Percentiles rank a stretch among this genome's conserved stretches.
Evolutionary conservation across 768 basidiomycete genomes (phyloP).

Genomic region (Mrakia hoshinonis): DNA sequence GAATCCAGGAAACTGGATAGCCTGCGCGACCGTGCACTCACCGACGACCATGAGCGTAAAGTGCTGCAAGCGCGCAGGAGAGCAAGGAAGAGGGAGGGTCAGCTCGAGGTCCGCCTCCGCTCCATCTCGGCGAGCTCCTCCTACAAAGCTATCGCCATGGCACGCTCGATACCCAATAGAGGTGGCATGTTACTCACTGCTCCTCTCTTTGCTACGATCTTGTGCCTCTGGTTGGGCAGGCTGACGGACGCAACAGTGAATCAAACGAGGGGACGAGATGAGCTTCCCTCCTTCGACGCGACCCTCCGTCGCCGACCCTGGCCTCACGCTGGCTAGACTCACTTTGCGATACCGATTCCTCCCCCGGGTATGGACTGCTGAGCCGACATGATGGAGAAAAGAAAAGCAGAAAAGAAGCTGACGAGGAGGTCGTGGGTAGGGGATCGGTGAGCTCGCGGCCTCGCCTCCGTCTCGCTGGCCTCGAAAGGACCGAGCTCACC

Average conservation of each 20-base stretch:
- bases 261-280: background rate
- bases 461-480: background rate
- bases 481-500: background rate
- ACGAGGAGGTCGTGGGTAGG: background rate
- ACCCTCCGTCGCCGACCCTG: background rate
- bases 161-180: background rate
- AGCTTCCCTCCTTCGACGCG: constrained; percentile 2
- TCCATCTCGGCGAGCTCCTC: background rate
- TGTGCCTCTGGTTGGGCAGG: constrained; percentile 98
- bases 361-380: background rate
- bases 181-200: constrained; percentile 42
- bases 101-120: background rate
- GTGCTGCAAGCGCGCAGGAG: constrained; percentile 44
- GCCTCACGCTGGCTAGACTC: background rate
- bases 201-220: constrained; percentile 95
- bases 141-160: background rate
- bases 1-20: background rate
- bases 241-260: constrained; percentile 44
- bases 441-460: background rate
- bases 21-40: constrained; percentile 48
- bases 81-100: background rate
- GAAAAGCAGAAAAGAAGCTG: background rate
- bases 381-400: background rate
- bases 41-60: constrained; percentile 99
- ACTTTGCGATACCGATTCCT: constrained; percentile 28